phyloP scores from a whole-genome alignment of 2,329 filamentous ascomycete genomes.

The Penicillium rolfsii region DNA sequence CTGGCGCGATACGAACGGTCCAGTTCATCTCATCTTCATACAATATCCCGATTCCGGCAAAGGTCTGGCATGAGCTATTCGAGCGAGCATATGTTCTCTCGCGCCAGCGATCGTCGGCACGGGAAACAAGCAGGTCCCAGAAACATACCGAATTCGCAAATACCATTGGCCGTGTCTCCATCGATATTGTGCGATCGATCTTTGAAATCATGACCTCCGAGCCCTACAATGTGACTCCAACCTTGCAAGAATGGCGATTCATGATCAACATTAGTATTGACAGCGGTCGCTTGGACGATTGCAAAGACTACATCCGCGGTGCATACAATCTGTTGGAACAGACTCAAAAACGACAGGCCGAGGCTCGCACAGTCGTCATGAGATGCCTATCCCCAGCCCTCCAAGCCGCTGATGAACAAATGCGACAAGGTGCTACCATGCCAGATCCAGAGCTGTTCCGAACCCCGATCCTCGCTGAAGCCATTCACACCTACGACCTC shows the following conservation, averaged over 20 bases:
- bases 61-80: constrained; percentile 69
- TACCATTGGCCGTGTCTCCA: constrained; percentile 41
- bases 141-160: constrained; percentile 13
- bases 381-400: constrained; percentile 26
- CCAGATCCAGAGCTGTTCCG: constrained; percentile 23
- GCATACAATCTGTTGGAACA: constrained; percentile 37
- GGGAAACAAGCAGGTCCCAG: background rate
- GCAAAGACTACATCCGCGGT: constrained; percentile 32
- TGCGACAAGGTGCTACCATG: background rate
- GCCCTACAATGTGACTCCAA: constrained; percentile 62
- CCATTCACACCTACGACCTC: constrained; percentile 39
- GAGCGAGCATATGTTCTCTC: constrained; percentile 67
- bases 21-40: constrained; percentile 66
- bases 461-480: constrained; percentile 33
- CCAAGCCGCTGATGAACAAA: background rate
- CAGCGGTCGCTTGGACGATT: constrained; percentile 24
- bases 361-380: constrained; percentile 32
- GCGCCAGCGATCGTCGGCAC: constrained; percentile 28
- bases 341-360: constrained; percentile 33
- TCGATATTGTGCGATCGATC: constrained; percentile 55
- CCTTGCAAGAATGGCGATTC: constrained; percentile 57
- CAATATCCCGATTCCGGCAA: constrained; percentile 57
- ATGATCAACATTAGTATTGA: constrained; percentile 37
- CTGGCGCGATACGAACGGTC: constrained; percentile 61
- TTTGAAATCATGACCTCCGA: constrained; percentile 63